Percentiles rank a stretch among this genome's conserved stretches.
Conservation (phyloP, 257 asterid species). For the Lycium barbarum region DNA sequence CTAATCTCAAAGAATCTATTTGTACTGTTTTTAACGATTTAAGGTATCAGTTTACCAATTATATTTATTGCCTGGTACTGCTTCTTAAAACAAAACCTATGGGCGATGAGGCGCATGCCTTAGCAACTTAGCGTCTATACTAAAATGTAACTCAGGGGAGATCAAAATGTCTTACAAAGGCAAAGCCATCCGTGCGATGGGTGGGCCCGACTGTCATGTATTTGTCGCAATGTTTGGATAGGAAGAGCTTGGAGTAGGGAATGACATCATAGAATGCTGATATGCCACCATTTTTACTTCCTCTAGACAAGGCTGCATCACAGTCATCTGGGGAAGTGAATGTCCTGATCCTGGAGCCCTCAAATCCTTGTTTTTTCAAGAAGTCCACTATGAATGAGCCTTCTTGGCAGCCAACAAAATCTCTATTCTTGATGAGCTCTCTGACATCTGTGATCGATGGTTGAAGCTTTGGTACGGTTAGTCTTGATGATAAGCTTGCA, state of each 20-base stretch:
- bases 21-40: neutral
- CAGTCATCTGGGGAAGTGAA: conserved; percentile 24
- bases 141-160: neutral
- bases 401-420: conserved; percentile 23
- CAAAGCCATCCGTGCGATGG: conserved; percentile 30
- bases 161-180: conserved; percentile 19
- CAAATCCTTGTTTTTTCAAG: conserved; percentile 21
- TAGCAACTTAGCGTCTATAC: neutral
- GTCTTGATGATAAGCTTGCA: conserved; percentile 30
- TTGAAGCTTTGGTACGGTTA: conserved; percentile 21
- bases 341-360: conserved; percentile 23
- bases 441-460: conserved; percentile 16
- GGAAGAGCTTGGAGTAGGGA: conserved; percentile 30
- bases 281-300: conserved; percentile 29
- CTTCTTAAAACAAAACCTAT: neutral
- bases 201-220: conserved; percentile 25
- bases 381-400: conserved; percentile 30
- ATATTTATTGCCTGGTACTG: neutral
- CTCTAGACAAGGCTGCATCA: conserved; percentile 21
- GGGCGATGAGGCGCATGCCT: neutral
- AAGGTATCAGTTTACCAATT: neutral
- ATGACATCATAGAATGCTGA: conserved; percentile 30
- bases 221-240: conserved; percentile 24
- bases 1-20: neutral
- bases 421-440: conserved; percentile 16